A percentile compares a stretch with the other conserved stretches of the same genome.
Conservation (phyloP, 495 filamentous ascomycete species). For the Penicillium paxilli region DNA sequence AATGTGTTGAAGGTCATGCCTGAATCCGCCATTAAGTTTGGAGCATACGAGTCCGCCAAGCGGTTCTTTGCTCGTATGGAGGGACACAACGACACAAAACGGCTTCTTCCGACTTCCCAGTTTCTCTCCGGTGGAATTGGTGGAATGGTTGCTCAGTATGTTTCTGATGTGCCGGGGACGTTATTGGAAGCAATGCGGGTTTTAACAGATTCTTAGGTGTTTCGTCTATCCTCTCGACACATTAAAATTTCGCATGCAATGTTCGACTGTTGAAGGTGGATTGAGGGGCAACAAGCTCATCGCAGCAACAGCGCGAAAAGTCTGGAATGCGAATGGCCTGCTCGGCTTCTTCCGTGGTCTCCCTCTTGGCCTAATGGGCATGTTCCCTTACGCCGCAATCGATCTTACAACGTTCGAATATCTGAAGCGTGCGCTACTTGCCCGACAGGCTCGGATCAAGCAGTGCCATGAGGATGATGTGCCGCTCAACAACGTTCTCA, state of each 20-base stretch:
- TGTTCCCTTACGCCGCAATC: conserved; percentile 97
- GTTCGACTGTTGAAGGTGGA: conserved; percentile 85
- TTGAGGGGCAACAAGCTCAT: conserved; percentile 83
- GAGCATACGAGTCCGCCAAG: conserved; percentile 93
- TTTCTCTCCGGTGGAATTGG: conserved; percentile 89
- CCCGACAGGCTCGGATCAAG: conserved; percentile 65
- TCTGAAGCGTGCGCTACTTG: conserved; percentile 71
- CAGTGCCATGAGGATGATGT: conserved; percentile 82
- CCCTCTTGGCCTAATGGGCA: conserved; percentile 87
- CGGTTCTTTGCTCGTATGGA: conserved; percentile 81
- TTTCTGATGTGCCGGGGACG: neutral
- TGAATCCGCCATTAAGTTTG: conserved; percentile 96
- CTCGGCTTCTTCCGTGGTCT: conserved; percentile 87
- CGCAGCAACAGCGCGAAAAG: conserved; percentile 74
- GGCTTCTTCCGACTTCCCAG: conserved; percentile 78
- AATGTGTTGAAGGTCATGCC: conserved; percentile 98
- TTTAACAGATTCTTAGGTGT: conserved; percentile 55
- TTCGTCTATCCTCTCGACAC: conserved; percentile 97
- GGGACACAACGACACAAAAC: conserved; percentile 79
- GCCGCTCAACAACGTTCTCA: conserved; percentile 70
- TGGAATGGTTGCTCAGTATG: conserved; percentile 88
- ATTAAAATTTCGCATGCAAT: conserved; percentile 97
- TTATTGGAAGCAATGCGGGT: no score
- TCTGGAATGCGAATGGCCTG: conserved; percentile 74
- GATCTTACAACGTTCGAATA: conserved; percentile 95